Conservation (phyloP, 2,329 filamentous ascomycete genomes). For the Diaporthe sp. region DNA sequence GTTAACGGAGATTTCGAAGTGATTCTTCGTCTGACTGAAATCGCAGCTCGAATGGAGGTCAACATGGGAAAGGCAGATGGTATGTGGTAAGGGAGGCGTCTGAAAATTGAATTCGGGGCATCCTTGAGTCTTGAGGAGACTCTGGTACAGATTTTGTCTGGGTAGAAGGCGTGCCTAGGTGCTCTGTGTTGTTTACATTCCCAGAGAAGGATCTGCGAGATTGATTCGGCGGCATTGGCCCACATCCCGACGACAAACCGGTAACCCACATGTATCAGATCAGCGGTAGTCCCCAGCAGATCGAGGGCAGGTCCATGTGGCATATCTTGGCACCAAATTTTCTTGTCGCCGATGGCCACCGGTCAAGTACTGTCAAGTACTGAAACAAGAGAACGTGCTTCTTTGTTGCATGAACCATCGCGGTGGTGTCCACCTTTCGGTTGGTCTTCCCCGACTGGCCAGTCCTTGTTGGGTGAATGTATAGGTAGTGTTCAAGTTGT, state of each 20-base stretch:
- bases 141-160: conserved; percentile 3
- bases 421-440: neutral
- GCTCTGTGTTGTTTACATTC: neutral
- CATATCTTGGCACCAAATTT: neutral
- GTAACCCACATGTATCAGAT: conserved; percentile 19
- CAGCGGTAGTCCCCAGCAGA: neutral
- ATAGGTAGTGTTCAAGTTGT: neutral
- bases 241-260: conserved; percentile 11
- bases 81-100: neutral
- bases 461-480: neutral
- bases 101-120: neutral
- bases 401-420: neutral
- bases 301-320: conserved; percentile 9
- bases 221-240: conserved; percentile 1
- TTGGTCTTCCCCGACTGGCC: neutral
- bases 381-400: conserved; percentile 2
- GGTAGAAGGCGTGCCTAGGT: too few relatives aligned
- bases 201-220: neutral
- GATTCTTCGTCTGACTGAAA: neutral
- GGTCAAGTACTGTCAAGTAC: neutral
- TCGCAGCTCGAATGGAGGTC: neutral
- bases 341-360: neutral
- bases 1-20: neutral
- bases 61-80: neutral
- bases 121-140: neutral